These are phyloP conservation scores for Ascochyta lentis DNA, from an alignment of 2,329 filamentous ascomycete species.

Conservation along the genomic window DNA sequence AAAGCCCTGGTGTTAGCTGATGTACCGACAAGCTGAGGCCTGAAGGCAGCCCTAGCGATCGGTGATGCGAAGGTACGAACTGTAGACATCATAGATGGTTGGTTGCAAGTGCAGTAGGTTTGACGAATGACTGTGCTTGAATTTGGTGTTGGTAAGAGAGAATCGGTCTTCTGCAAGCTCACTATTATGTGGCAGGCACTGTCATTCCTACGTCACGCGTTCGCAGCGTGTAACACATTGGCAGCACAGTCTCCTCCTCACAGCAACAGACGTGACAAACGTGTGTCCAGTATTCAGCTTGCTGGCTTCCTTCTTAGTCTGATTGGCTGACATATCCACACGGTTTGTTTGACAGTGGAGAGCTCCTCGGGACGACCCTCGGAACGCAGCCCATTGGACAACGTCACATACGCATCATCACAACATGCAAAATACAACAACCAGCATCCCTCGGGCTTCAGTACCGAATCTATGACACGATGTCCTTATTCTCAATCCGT, in stretches of 20 bases:
- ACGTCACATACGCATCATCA: slow-evolving; percentile 17
- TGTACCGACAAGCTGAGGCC: neutral
- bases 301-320: neutral
- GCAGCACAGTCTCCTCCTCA: slow-evolving; percentile 1
- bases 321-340: neutral
- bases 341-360: neutral
- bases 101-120: too few relatives aligned
- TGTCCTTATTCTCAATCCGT: too few relatives aligned
- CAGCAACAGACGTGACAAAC: neutral
- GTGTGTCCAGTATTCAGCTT: neutral
- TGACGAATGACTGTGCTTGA: neutral
- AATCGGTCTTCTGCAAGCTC: neutral
- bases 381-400: slow-evolving; percentile 7
- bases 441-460: neutral
- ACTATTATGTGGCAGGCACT: neutral
- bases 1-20: slow-evolving; percentile 1
- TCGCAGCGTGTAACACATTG: slow-evolving; percentile 1
- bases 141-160: neutral
- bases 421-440: slow-evolving; percentile 5
- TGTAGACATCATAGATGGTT: slow-evolving; percentile 6
- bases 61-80: slow-evolving; percentile 12
- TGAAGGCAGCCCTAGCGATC: slow-evolving; percentile 11
- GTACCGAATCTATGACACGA: neutral
- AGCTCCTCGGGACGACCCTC: neutral
- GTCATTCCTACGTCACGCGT: slow-evolving; percentile 9